Conservation (phyloP, 1,284 basidiomycete species). For the Microbotryum violaceum region DNA sequence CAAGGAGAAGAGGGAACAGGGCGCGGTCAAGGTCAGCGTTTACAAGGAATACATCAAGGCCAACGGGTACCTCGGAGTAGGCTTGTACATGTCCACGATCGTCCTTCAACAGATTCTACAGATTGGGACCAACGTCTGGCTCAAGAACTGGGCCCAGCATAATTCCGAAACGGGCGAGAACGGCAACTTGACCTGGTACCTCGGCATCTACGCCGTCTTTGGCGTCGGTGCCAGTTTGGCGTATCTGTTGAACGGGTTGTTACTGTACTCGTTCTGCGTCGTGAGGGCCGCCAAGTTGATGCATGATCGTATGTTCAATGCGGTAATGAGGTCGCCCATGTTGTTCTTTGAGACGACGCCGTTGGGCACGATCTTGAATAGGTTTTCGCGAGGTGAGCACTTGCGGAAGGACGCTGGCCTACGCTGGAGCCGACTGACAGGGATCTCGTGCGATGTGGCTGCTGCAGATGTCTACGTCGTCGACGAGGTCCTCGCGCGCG, state of each 20-base stretch:
- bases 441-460: constrained; percentile 79
- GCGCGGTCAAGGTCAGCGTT: constrained; percentile 67
- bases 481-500: constrained; percentile 66
- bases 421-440: not conserved
- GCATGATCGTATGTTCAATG: constrained; percentile 56
- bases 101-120: constrained; percentile 45
- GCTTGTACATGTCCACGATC: constrained; percentile 56
- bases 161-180: constrained; percentile 59
- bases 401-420: too few species aligned
- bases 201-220: constrained; percentile 32
- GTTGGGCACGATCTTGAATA: constrained; percentile 19
- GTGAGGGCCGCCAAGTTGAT: constrained; percentile 64
- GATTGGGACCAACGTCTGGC: constrained; percentile 56
- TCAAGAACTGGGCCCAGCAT: constrained; percentile 71
- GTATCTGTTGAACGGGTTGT: constrained; percentile 32
- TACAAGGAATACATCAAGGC: constrained; percentile 73
- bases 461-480: constrained; percentile 83
- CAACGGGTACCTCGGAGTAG: constrained; percentile 62
- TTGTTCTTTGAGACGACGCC: constrained; percentile 62
- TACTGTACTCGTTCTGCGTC: constrained; percentile 72
- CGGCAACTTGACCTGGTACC: constrained; percentile 37
- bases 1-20: constrained; percentile 65
- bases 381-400: too few species aligned
- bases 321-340: constrained; percentile 72
- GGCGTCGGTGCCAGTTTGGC: constrained; percentile 10